Evolutionary conservation across 139 green algal genomes (phyloP).

Genomic region (Asterochloris erici): DNA sequence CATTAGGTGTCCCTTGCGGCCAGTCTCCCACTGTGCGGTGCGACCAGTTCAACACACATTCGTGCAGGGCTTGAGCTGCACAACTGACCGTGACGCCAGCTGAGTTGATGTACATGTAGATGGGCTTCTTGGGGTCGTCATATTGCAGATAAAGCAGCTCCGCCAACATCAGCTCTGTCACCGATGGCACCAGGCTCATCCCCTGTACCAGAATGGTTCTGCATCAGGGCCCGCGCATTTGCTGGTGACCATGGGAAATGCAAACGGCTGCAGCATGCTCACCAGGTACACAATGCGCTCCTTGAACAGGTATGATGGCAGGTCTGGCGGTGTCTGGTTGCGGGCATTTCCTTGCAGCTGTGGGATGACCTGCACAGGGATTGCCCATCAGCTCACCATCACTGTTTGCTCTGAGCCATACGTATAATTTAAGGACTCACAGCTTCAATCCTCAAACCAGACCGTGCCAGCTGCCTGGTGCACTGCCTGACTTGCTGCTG

Average conservation of each 20-base stretch:
- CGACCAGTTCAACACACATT: background rate
- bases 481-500: too few relatives aligned
- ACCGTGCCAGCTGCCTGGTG: too few relatives aligned
- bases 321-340: constrained; percentile 87
- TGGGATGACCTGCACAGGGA: constrained; percentile 61
- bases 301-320: constrained; percentile 97
- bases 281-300: constrained; percentile 98
- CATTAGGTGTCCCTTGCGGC: too few relatives aligned
- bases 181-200: constrained; percentile 85
- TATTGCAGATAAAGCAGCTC: constrained; percentile 91
- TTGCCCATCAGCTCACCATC: too few relatives aligned
- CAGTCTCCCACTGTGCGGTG: background rate
- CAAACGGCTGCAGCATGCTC: constrained; percentile 12
- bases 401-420: too few relatives aligned
- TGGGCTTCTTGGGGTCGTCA: constrained; percentile 71
- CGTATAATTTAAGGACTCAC: too few relatives aligned
- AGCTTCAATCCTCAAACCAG: too few relatives aligned
- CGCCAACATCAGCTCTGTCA: constrained; percentile 88
- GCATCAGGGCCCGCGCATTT: background rate
- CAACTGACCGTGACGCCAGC: constrained; percentile 81
- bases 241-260: background rate
- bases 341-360: constrained; percentile 67
- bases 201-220: constrained; percentile 45
- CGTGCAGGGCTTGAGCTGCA: background rate
- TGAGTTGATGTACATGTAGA: constrained; percentile 99